Percentiles rank a stretch among this genome's conserved stretches.
Evolutionary conservation across 352 stramenopile species (phyloP).

Genomic region (Phytophthora quininea): DNA sequence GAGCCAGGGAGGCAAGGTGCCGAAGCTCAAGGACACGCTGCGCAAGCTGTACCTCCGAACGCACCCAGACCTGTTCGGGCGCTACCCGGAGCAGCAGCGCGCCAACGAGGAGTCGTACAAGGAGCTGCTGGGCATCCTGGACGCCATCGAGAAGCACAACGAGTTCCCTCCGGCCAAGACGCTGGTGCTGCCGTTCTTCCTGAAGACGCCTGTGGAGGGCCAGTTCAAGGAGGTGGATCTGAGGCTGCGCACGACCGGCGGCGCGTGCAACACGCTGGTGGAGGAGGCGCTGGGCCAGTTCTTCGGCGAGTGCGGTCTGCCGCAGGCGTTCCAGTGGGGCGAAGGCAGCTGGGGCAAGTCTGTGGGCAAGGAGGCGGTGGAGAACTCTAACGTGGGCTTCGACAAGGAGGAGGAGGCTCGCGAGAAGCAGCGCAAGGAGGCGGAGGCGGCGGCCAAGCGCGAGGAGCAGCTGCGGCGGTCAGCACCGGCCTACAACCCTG

Average conservation of each 20-base stretch:
- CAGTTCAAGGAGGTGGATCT: conserved; percentile 75
- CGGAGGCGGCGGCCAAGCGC: conserved; percentile 40
- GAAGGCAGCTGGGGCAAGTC: conserved; percentile 78
- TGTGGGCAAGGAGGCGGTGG: conserved; percentile 57
- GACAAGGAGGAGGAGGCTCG: conserved; percentile 59
- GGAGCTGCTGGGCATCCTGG: conserved; percentile 80
- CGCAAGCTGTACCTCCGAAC: conserved; percentile 85
- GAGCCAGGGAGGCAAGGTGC: conserved; percentile 59
- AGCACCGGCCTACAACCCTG: conserved; percentile 60
- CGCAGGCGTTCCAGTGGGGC: conserved; percentile 69
- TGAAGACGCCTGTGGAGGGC: conserved; percentile 72
- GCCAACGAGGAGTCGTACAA: conserved; percentile 82
- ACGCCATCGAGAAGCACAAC: conserved; percentile 82
- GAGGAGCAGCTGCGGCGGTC: conserved; percentile 43
- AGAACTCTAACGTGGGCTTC: conserved; percentile 73
- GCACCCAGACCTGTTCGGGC: conserved; percentile 77
- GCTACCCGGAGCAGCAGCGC: conserved; percentile 70
- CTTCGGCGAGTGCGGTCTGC: conserved; percentile 70
- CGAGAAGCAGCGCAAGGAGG: conserved; percentile 44
- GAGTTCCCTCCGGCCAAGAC: conserved; percentile 79
- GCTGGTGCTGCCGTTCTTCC: conserved; percentile 68
- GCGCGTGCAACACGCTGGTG: conserved; percentile 80
- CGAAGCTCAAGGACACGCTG: conserved; percentile 76
- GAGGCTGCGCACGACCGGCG: conserved; percentile 69
- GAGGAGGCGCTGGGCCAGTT: conserved; percentile 75